These are phyloP conservation scores for Aspergillus transmontanensis DNA, from an alignment of 2,329 filamentous ascomycete genomes.

Conservation along the genomic window DNA sequence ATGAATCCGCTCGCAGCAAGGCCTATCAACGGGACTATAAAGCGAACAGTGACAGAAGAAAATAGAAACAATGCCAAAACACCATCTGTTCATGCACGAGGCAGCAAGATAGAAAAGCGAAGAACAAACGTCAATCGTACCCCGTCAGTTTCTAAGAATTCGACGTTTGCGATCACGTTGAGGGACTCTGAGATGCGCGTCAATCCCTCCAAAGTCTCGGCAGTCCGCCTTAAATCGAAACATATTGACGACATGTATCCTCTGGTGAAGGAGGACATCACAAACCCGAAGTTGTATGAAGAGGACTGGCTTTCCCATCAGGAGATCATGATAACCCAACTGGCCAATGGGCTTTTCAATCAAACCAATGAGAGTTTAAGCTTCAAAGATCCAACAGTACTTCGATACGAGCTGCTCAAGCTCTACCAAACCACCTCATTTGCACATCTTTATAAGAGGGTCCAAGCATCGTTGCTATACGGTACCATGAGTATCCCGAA, in stretches of 20 bases:
- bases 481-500: constrained; percentile 61
- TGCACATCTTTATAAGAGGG: constrained; percentile 55
- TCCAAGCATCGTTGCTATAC: constrained; percentile 61
- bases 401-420: constrained; percentile 53
- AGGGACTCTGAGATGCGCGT: constrained; percentile 25
- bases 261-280: constrained; percentile 56
- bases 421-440: constrained; percentile 58
- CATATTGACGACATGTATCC: constrained; percentile 48
- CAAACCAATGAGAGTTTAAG: constrained; percentile 26
- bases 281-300: constrained; percentile 62
- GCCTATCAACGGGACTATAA: constrained; percentile 8
- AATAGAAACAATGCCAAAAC: constrained; percentile 16
- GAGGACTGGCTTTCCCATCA: constrained; percentile 65
- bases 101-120: not conserved
- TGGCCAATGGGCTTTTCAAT: constrained; percentile 60
- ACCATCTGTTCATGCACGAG: not conserved
- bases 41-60: constrained; percentile 15
- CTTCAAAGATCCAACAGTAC: constrained; percentile 27
- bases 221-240: constrained; percentile 31
- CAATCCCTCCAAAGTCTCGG: constrained; percentile 31
- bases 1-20: constrained; percentile 11
- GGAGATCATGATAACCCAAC: constrained; percentile 62
- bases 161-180: constrained; percentile 16
- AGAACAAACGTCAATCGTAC: not conserved
- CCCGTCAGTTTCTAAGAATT: constrained; percentile 13